Evolutionary conservation across 31 red algal genomes (phyloP), one percentile per base, ranked within the genome.

Genomic region (Odonthalia washingtoniensis): DNA sequence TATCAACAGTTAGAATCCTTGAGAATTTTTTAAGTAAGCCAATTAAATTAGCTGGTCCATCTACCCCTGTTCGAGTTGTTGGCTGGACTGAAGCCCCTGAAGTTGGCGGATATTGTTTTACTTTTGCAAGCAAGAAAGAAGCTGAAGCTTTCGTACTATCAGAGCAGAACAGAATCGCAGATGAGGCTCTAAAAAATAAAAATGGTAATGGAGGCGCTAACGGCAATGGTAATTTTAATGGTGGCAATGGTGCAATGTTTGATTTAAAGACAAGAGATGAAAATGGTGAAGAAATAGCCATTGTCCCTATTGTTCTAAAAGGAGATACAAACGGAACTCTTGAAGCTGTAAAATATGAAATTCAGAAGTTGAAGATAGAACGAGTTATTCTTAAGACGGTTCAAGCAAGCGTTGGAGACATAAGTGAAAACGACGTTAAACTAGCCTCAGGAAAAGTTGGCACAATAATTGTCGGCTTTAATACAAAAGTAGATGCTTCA

Each of bases 391-490:
- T 87, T 28, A 66, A 74, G 27, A 46, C 91, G 42, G 3, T 95
- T 53, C 53, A 46, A 5, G 6, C 30, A 67, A 81, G 72, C 70
- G 83, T 91, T 26, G 93, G 93, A 33, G 70, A 84, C 24, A 90
- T 95, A 45, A 65, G 38, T 45, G 82, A 79, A 33, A 46, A 79
- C 37, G 93, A 95, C 72, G 68, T 95, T 53, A 61, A 45, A 45
- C 61, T 88, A 36, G 93, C 93, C 52, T 57, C 83, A 17, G 74
- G 88, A 24, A 45, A 80, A 5, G 42, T 30, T 67, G 64, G 60
- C 35, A 62, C 88, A 6, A 42, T 70, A 24, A 78, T 95, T 24
- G 67, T 95, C 2, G 92, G 77, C 3, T 95, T 92, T 39, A 84
- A 95, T 35, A 68, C 67, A 38, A 45, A 70, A 40, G 80, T 84